Base-by-base conservation (phyloP, 495 filamentous ascomycete genomes). In the Oidiodendron maius region DNA sequence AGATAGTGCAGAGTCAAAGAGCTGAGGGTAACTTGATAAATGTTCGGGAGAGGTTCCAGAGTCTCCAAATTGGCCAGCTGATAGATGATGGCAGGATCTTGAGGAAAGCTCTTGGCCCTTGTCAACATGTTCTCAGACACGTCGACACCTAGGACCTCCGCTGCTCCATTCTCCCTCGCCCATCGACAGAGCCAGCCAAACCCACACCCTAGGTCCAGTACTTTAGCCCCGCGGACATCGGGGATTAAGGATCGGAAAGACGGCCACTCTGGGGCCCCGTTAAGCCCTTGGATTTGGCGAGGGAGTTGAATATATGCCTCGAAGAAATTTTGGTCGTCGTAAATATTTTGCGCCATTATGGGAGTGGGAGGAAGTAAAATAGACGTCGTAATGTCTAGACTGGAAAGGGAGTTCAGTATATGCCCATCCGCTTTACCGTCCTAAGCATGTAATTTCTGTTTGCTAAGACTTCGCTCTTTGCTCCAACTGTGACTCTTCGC, bases 171-270 rank as follows among this genome's bases (percentile, higher is more conserved):
- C 11, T 58, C 58, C 38, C 53, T 47, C 4, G 63, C 56, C 43
- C 61, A 67, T 26, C 66, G 62, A 37, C 60, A 54, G 21, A 64
- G 63, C 62, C 63, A 68, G 12, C 68, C 68, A 52, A 63, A 60
- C 13, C 63, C 64, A 43, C 67, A 68, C 15, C 62, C 67, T 10
- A 68, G 48, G 37, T 70, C 65, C n/a, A 69, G 56, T 10, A 66
- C 51, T 11, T 34, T 25, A 1, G 53, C 40, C 18, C 48, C 58
- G 2, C 32, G 16, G 25, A 68, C 55, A 36, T 48, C 34, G 16
- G 61, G 46, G 23, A 70, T 44, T 37, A 67, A 54, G 20, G 55
- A 40, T 18, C 51, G 51, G 1, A 69, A 43, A 8, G 46, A 50
- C 0, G 61, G 57, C 65, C 64, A 68, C 60, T 68, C 65, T 3